Evolutionary conservation across 495 filamentous ascomycete genomes (phyloP).

Genomic region (Arthonia radiata): DNA sequence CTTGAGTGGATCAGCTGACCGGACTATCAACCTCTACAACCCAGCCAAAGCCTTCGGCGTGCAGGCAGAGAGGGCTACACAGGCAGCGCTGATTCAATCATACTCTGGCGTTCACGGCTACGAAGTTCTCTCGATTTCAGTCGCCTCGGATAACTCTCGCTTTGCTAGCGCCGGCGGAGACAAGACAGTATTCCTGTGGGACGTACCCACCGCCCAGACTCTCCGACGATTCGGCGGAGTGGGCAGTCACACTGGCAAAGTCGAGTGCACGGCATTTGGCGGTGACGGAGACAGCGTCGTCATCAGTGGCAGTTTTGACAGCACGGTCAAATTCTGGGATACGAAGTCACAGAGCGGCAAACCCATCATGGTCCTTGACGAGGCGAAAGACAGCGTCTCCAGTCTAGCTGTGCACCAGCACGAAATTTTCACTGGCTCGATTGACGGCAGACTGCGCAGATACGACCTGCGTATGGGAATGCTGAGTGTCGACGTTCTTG

Average conservation of each 20-base stretch:
- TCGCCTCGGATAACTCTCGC: slow-evolving; percentile 49
- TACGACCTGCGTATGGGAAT: slow-evolving; percentile 78
- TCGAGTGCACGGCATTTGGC: slow-evolving; percentile 58
- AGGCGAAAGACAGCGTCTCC: slow-evolving; percentile 55
- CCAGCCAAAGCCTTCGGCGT: slow-evolving; percentile 24
- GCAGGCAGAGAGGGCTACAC: slow-evolving; percentile 14
- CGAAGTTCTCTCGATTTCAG: slow-evolving; percentile 57
- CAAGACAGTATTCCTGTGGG: slow-evolving; percentile 77
- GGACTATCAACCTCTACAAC: slow-evolving; percentile 53
- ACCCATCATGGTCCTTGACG: slow-evolving; percentile 52
- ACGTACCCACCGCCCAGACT: slow-evolving; percentile 56
- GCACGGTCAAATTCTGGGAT: slow-evolving; percentile 76
- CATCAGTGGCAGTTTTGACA: slow-evolving; percentile 50
- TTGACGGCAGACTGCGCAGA: slow-evolving; percentile 58
- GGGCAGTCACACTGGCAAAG: slow-evolving; percentile 36
- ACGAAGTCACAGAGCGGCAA: slow-evolving; percentile 30
- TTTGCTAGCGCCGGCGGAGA: slow-evolving; percentile 75
- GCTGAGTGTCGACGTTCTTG: slow-evolving; percentile 47
- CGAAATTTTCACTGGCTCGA: slow-evolving; percentile 48
- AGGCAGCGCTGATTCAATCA: slow-evolving; percentile 43
- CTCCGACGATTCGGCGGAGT: slow-evolving; percentile 39
- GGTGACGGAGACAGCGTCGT: slow-evolving; percentile 46
- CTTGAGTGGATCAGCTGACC: slow-evolving; percentile 69
- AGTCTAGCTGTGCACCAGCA: slow-evolving; percentile 26
- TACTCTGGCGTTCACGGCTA: slow-evolving; percentile 69